Conservation (phyloP, 1,139 yeast species). For the Spathaspora sp. region DNA sequence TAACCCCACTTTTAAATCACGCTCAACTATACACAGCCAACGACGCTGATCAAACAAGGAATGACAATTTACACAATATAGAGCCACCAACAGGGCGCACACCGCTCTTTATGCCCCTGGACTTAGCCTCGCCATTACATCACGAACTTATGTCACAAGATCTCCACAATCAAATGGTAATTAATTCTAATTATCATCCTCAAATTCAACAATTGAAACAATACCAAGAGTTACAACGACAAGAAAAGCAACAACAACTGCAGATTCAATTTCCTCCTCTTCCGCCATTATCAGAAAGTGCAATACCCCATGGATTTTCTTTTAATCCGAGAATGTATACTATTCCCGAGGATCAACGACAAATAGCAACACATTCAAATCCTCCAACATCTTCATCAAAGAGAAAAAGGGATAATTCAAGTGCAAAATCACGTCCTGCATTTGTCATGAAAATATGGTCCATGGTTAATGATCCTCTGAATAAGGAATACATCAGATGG, state of each 20-base stretch:
- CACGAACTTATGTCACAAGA: constrained; percentile 11
- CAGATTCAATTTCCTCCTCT: constrained; percentile 29
- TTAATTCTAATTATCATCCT: constrained; percentile 1
- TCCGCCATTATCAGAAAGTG: constrained; percentile 37
- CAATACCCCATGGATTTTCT: constrained; percentile 25
- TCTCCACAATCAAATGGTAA: constrained; percentile 8
- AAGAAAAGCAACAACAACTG: constrained; percentile 6
- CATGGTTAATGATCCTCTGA: constrained; percentile 83
- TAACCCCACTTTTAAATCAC: constrained; percentile 15
- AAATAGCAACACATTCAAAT: constrained; percentile 4
- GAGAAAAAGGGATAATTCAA: constrained; percentile 33
- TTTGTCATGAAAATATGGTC: constrained; percentile 93
- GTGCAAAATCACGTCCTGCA: constrained; percentile 63
- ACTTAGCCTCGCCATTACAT: constrained; percentile 6
- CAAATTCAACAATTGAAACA: constrained; percentile 5
- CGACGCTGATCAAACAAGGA: constrained; percentile 3
- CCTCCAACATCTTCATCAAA: constrained; percentile 13
- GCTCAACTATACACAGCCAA: constrained; percentile 11
- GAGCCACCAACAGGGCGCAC: constrained; percentile 12
- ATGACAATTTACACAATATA: constrained; percentile 4
- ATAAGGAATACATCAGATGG: constrained; percentile 78
- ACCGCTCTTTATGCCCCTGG: constrained; percentile 10
- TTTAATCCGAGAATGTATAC: constrained; percentile 11
- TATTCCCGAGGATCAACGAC: constrained; percentile 8
- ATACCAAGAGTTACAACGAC: constrained; percentile 7